Evolutionary conservation across 208 protist genomes (phyloP).

Genomic region (Leishmania tarentolae): DNA sequence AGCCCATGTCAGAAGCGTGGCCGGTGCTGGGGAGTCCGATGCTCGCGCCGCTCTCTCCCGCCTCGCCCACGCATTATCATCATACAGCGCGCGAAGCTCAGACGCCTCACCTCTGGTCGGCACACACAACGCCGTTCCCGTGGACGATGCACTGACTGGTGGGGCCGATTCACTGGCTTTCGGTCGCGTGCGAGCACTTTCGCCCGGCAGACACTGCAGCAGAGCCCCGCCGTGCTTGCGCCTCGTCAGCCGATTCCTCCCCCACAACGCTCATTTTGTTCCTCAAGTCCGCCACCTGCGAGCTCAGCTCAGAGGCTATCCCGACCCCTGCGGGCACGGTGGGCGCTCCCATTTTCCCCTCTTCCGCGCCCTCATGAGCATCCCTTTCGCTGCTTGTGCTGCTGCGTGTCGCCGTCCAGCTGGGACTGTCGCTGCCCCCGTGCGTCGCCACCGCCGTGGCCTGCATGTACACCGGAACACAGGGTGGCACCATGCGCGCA

Average conservation of each 20-base stretch:
- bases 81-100: background rate
- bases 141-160: background rate
- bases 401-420: background rate
- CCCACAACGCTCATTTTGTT: background rate
- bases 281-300: background rate
- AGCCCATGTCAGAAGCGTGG: background rate
- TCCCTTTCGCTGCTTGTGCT: background rate
- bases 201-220: background rate
- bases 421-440: background rate
- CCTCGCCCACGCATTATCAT: background rate
- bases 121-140: background rate
- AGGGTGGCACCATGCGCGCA: constrained; percentile 1
- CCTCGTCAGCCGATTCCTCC: background rate
- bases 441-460: background rate
- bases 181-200: background rate
- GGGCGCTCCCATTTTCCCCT: background rate
- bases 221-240: background rate
- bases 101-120: background rate
- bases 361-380: background rate
- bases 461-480: constrained; percentile 19
- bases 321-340: background rate
- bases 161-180: background rate
- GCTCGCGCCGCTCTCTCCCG: background rate
- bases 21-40: background rate
- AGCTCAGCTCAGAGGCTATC: background rate